phyloP scores from a whole-genome alignment of 2,329 filamentous ascomycete genomes.

The Lachnellula cervina region DNA sequence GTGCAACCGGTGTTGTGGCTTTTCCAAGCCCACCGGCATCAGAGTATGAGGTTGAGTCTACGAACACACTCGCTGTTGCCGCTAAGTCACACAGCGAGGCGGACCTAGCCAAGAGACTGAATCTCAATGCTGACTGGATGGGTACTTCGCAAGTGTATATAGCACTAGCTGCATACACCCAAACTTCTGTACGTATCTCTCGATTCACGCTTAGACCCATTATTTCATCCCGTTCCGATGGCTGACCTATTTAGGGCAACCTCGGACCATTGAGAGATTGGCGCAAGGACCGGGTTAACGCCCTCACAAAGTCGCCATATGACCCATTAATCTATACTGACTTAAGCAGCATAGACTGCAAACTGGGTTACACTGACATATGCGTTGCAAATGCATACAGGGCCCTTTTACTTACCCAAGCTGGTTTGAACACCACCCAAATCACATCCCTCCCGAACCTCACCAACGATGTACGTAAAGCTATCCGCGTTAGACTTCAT shows the following conservation, averaged over 20 bases:
- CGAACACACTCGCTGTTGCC: no score
- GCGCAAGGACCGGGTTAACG: constrained; percentile 8
- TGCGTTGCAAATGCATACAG: constrained; percentile 15
- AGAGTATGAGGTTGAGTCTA: no score
- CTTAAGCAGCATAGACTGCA: constrained; percentile 9
- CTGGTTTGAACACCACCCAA: constrained; percentile 7
- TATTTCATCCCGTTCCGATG: neutral
- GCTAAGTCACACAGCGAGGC: neutral
- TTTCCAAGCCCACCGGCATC: no score
- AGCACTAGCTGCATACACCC: constrained; percentile 2
- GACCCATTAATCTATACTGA: constrained; percentile 17
- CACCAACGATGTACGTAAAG: constrained; percentile 1
- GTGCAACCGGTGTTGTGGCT: neutral
- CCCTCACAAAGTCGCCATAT: constrained; percentile 11
- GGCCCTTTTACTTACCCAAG: constrained; percentile 19
- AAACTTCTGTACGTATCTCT: constrained; percentile 10
- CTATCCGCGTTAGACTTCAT: neutral
- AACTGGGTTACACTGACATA: constrained; percentile 25
- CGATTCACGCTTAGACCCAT: neutral
- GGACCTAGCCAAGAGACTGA: neutral
- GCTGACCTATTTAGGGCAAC: constrained; percentile 8
- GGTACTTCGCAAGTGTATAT: constrained; percentile 17
- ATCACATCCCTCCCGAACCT: constrained; percentile 1
- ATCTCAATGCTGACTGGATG: constrained; percentile 21
- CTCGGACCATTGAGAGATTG: constrained; percentile 12